Percentiles rank a stretch among this genome's conserved stretches.
Evolutionary conservation across 306 rosid genomes (phyloP).

Genomic region (Fragaria iinumae): DNA sequence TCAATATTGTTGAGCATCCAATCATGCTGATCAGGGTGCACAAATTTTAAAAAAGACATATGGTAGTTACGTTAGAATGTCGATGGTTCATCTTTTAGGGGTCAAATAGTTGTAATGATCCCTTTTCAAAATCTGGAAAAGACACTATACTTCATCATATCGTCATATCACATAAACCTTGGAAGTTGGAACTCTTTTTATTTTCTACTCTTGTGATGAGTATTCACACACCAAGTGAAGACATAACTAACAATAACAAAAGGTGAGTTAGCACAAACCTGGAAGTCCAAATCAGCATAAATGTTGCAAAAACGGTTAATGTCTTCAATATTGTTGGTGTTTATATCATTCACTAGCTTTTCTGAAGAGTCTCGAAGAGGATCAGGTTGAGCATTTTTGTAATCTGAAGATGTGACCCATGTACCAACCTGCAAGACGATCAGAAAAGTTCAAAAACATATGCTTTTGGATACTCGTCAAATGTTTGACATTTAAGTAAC

Average conservation of each 20-base stretch:
- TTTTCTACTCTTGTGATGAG: not conserved
- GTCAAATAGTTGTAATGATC: not conserved
- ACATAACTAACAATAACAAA: not conserved
- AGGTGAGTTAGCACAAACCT: constrained; percentile 40
- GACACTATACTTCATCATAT: not conserved
- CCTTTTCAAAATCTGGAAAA: not conserved
- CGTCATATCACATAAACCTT: no score
- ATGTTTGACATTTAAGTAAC: not conserved
- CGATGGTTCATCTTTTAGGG: not conserved
- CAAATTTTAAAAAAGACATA: not conserved
- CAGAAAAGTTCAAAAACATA: constrained; percentile 3
- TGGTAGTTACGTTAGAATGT: not conserved
- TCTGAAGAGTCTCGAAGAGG: constrained; percentile 82
- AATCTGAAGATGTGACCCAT: constrained; percentile 69
- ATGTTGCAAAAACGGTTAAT: constrained; percentile 78
- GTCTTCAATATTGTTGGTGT: constrained; percentile 75
- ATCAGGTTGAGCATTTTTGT: constrained; percentile 72
- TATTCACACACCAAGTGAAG: not conserved
- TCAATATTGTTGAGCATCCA: not conserved
- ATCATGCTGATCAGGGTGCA: not conserved
- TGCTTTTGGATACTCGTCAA: constrained; percentile 5
- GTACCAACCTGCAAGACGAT: constrained; percentile 53
- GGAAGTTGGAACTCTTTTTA: not conserved
- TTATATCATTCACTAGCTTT: constrained; percentile 71
- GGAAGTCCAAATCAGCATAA: constrained; percentile 71